Conservation (phyloP, 208 protist species). For the Balamuthia mandrillaris region DNA sequence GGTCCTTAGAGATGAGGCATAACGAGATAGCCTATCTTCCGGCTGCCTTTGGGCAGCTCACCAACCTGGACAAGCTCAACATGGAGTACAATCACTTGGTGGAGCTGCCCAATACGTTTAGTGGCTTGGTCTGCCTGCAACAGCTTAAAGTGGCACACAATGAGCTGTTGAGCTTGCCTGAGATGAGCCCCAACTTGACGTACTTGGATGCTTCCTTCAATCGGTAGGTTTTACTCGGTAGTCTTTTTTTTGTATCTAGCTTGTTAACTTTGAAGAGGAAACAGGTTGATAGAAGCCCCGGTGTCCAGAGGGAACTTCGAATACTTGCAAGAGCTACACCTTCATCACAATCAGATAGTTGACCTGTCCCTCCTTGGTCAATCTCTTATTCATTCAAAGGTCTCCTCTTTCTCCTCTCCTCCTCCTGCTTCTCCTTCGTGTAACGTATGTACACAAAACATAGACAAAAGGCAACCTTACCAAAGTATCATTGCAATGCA, state of each 20-base stretch:
- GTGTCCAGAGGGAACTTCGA: background rate
- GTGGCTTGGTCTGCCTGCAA: background rate
- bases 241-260: too few relatives aligned
- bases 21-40: background rate
- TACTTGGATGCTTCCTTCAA: too few relatives aligned
- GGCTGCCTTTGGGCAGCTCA: background rate
- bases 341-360: background rate
- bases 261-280: too few relatives aligned
- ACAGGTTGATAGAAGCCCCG: too few relatives aligned
- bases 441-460: too few relatives aligned
- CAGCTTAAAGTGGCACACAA: slow-evolving; percentile 3
- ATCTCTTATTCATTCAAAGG: background rate
- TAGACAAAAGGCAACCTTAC: too few relatives aligned
- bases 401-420: background rate
- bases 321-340: background rate
- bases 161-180: background rate
- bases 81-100: background rate
- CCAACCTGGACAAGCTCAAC: background rate
- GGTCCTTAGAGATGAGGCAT: background rate
- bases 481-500: too few relatives aligned
- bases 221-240: too few relatives aligned
- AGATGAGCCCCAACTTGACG: too few relatives aligned
- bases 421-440: background rate
- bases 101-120: background rate
- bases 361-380: background rate